These are phyloP conservation scores for Serendipita sp. DNA, from an alignment of 768 basidiomycete species.

Conservation along the genomic window DNA sequence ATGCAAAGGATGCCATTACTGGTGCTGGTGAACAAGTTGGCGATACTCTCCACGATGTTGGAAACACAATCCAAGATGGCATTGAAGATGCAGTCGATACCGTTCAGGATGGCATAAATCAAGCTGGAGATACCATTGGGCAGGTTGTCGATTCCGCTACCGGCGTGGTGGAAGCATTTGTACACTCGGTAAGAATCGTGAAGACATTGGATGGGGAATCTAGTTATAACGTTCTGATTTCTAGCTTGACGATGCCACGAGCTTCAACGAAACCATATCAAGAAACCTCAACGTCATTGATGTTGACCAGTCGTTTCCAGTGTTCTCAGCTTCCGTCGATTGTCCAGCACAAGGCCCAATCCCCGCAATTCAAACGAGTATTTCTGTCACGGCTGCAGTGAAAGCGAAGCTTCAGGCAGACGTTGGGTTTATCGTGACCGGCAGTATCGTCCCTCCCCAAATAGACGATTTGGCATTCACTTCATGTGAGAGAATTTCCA, in stretches of 20 bases:
- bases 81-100: neutral
- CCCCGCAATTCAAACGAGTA: neutral
- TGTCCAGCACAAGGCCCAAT: slow-evolving; percentile 2
- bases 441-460: slow-evolving; percentile 31
- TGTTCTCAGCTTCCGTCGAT: slow-evolving; percentile 19
- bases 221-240: neutral
- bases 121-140: slow-evolving; percentile 1
- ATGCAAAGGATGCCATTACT: neutral
- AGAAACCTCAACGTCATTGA: slow-evolving; percentile 20
- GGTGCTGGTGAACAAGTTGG: neutral
- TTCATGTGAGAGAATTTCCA: slow-evolving; percentile 18
- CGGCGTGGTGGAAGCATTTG: neutral
- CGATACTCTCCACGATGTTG: neutral
- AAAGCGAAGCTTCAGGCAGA: slow-evolving; percentile 14
- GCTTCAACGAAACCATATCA: slow-evolving; percentile 21
- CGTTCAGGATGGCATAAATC: neutral
- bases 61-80: neutral
- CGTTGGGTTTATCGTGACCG: slow-evolving; percentile 27
- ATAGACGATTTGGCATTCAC: slow-evolving; percentile 23
- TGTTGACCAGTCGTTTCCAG: slow-evolving; percentile 20
- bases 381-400: slow-evolving; percentile 11
- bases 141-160: neutral
- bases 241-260: slow-evolving; percentile 15
- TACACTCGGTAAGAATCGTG: neutral
- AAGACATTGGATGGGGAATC: neutral